Evolutionary conservation across 176 grass and related monocot species (phyloP), one percentile per base, ranked within the genome.

Genomic region (Stipa capillata): DNA sequence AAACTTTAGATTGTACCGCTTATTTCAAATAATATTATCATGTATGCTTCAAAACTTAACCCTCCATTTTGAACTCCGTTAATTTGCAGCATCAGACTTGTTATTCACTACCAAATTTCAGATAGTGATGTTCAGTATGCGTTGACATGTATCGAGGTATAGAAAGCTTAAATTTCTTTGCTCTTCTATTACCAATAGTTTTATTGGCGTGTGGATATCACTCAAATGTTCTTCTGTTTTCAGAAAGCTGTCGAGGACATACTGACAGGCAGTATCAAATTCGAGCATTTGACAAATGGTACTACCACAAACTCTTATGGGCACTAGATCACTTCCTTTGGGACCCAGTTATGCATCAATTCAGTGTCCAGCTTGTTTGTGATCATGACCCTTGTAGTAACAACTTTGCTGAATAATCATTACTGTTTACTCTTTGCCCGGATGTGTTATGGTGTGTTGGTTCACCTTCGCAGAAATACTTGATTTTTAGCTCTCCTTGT

Each of bases 91-190:
- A n/a, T 99, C 28, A 88, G 96, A 68, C 55, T 99, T 78, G 96
- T 99, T 50, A 55, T 93, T 41, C 96, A 99, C 75, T 79, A 95
- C 84, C 96, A 99, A 63, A 99, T 99, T 85, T 95, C 92, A 67
- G 92, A 99, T 17, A 84, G 60, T 28, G 96, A 99, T 60, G 70
- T 95, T 29, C 84, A 91, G 54, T 95, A 93, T 67, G 86, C 86
- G 45, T 48, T 99, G 74, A 79, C 88, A 55, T 95, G 70, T 62
- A 81, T 95, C 14, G 89, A 99, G 90, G 96, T 93, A 94, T 11
- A 78, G 5, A 68, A 79, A 24, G 0, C 11, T 41, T 2, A 7
- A 16, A 58, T 39, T 27, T 2, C 16, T 63, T 54, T 21, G 7
- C 41, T 4, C 25, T 45, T 43, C 4, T 9, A 29, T 2, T 25